A percentile compares a stretch with the other conserved stretches of the same genome.
phyloP scores from a whole-genome alignment of 345 rosid genomes.

The Moringa oleifera region DNA sequence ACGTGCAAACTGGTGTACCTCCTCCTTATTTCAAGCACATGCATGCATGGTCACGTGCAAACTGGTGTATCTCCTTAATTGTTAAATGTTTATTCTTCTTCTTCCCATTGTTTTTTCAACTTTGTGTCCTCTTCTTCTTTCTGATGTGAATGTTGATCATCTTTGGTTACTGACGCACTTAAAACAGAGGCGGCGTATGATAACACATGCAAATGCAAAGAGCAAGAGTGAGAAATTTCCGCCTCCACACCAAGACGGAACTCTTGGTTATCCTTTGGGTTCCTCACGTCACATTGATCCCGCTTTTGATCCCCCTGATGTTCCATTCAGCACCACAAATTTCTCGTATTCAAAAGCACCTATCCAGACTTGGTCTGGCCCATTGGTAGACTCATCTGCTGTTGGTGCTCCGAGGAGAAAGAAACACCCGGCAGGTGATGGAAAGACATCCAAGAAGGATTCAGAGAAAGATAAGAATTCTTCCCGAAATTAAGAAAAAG shows the following conservation, averaged over 20 bases:
- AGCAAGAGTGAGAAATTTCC: conserved; percentile 98
- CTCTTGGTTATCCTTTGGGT: conserved; percentile 75
- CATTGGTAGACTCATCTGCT: conserved; percentile 49
- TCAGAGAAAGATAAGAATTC: conserved; percentile 31
- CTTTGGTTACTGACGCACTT: background rate
- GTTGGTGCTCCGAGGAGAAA: conserved; percentile 42
- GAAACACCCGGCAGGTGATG: conserved; percentile 39
- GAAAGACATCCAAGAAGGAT: conserved; percentile 20
- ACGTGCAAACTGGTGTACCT: no score
- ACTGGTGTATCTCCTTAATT: no score
- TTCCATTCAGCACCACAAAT: conserved; percentile 68
- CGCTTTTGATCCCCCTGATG: conserved; percentile 48
- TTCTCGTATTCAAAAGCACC: conserved; percentile 64
- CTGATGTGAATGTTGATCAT: background rate
- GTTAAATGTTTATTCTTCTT: no score
- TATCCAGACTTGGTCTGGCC: conserved; percentile 93
- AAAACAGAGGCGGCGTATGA: conserved; percentile 73
- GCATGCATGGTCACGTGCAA: no score
- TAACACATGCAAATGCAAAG: conserved; percentile 86
- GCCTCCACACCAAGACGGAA: conserved; percentile 93
- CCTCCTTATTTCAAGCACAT: no score
- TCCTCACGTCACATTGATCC: conserved; percentile 80
- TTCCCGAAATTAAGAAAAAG: conserved; percentile 27
- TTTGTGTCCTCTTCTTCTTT: background rate
- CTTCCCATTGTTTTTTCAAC: no score